Evolutionary conservation across 2,329 filamentous ascomycete genomes (phyloP).

Genomic region (Diplodia seriata): DNA sequence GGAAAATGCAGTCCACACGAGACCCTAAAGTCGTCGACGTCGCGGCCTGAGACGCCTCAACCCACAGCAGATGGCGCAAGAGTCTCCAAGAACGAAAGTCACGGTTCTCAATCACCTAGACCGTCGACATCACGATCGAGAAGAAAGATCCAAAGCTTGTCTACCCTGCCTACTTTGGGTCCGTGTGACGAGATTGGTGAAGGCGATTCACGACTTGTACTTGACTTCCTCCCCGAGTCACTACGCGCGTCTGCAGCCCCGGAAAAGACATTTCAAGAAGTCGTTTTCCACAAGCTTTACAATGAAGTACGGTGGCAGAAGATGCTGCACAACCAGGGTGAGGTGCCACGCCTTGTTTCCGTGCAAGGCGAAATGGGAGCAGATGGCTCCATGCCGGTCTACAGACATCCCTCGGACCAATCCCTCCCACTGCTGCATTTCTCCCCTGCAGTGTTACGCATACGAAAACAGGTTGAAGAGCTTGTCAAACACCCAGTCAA

Average conservation of each 20-base stretch:
- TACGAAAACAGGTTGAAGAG: slow-evolving; percentile 73
- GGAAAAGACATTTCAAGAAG: slow-evolving; percentile 56
- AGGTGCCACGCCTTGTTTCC: slow-evolving; percentile 88
- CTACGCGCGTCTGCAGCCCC: slow-evolving; percentile 40
- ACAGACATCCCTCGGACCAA: slow-evolving; percentile 91
- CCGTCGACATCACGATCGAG: background rate
- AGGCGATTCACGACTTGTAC: slow-evolving; percentile 78
- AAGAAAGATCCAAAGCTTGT: slow-evolving; percentile 6
- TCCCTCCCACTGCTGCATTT: slow-evolving; percentile 79
- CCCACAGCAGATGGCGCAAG: slow-evolving; percentile 29
- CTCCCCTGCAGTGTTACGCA: slow-evolving; percentile 71
- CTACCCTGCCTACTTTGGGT: slow-evolving; percentile 41
- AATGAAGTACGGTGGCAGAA: slow-evolving; percentile 84
- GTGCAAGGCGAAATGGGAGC: slow-evolving; percentile 76
- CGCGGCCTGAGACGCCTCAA: slow-evolving; percentile 30
- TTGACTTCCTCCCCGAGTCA: slow-evolving; percentile 67
- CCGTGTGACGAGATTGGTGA: slow-evolving; percentile 71
- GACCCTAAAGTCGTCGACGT: slow-evolving; percentile 35
- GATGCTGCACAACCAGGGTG: slow-evolving; percentile 91
- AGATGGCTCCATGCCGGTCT: slow-evolving; percentile 83
- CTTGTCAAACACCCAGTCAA: slow-evolving; percentile 82
- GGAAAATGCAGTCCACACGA: slow-evolving; percentile 11
- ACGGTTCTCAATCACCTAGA: slow-evolving; percentile 18
- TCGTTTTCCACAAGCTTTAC: slow-evolving; percentile 73
- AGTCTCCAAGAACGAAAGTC: slow-evolving; percentile 34